phyloP scores from a whole-genome alignment of 371 early-diverging fungal genomes.

The Lichtheimia hyalospora region DNA sequence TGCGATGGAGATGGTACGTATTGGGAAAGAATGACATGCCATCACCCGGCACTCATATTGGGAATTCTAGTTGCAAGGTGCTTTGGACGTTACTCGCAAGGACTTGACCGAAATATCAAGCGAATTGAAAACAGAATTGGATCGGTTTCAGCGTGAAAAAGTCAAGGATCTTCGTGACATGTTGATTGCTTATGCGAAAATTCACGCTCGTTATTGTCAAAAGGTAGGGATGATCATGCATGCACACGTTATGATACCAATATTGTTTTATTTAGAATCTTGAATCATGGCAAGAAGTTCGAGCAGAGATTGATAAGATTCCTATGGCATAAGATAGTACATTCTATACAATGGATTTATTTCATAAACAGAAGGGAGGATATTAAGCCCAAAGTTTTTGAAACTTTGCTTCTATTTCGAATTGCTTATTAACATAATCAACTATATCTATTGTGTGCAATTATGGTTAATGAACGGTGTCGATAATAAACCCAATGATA shows the following conservation, averaged over 20 bases:
- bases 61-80: conserved; percentile 65
- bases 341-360: too few species aligned
- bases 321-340: conserved; percentile 18
- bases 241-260: background rate
- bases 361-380: too few species aligned
- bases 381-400: conserved; percentile 11
- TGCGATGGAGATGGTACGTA: conserved; percentile 61
- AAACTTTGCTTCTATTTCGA: conserved; percentile 13
- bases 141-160: conserved; percentile 91
- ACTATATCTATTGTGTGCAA: conserved; percentile 13
- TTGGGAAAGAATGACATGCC: too few species aligned
- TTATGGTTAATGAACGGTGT: background rate
- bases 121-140: conserved; percentile 85
- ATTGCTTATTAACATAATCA: conserved; percentile 13
- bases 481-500: background rate
- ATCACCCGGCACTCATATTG: background rate
- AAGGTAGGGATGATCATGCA: conserved; percentile 45
- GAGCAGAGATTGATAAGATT: conserved; percentile 64
- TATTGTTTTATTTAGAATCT: conserved; percentile 42
- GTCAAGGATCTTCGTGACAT: conserved; percentile 80
- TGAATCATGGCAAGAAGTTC: conserved; percentile 64
- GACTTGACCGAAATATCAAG: conserved; percentile 76
- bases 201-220: conserved; percentile 81
- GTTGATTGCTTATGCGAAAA: conserved; percentile 78
- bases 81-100: conserved; percentile 64